Evolutionary conservation across 78 protist genomes (phyloP), one percentile per base, ranked within the genome.

Genomic region (Bigelowiella natans): DNA sequence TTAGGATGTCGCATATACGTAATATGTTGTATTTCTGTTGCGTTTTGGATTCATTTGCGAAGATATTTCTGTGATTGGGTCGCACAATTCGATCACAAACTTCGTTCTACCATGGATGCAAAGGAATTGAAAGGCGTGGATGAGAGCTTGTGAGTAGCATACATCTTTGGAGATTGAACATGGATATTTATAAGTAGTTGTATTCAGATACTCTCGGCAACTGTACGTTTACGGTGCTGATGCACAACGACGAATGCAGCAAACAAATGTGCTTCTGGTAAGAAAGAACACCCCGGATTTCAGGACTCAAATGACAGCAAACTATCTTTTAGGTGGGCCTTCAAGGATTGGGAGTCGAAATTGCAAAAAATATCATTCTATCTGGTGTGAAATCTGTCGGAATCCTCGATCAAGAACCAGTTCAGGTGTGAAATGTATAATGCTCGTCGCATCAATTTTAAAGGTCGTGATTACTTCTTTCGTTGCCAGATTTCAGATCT

Each of bases 291-390:
- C 98, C 39, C 73, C 34, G 73, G 34, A 51, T 51, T 7, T n/a
- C n/a, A n/a, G n/a, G n/a, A n/a, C n/a, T n/a, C 34, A 51, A 26
- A 7, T 51, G 73, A 51, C 34, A 51, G 7, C 18, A 7, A 51
- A 51, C 73, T 18, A n/a, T 51, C 73, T 7, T 51, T 7, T 51
- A 51, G 73, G 91, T 94, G 82, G 99, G 99, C 39, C 31, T 97
- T 28, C 0, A 36, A 2, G 99, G 99, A 40, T 94, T 97, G 29
- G 99, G 99, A 37, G 91, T 95, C 1, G 99, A 98, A 90, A 94
- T 98, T 28, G 93, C 98, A 39, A 99, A 99, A 95, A 98, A 99
- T 93, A 84, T 98, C 29, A 92, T 96, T 18, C 96, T 99, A 28
- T 95, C 95, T 2, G 99, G 99, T 36, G 98, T 97, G 38, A 92